Conservation (phyloP, 2,329 filamentous ascomycete genomes). For the Pseudogymnoascus sp. region DNA sequence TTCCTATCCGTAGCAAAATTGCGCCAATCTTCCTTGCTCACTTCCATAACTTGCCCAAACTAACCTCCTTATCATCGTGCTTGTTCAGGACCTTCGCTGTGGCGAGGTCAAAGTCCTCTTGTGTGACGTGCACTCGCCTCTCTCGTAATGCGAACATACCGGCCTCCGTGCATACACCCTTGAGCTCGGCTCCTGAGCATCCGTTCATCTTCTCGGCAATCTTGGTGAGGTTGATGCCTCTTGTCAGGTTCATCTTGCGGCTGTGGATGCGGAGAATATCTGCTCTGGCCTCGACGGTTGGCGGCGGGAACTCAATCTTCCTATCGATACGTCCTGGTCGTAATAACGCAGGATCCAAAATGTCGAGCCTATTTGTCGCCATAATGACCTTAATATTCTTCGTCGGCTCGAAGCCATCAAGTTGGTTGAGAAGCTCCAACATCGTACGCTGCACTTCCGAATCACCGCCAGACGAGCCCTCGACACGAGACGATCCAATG, state of each 20-base stretch:
- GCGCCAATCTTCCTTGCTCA: conserved; percentile 29
- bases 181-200: conserved; percentile 92
- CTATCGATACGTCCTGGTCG: conserved; percentile 96
- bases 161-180: conserved; percentile 97
- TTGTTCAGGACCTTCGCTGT: conserved; percentile 99
- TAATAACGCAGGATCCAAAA: conserved; percentile 87
- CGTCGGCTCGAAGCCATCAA: conserved; percentile 96
- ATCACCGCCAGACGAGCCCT: conserved; percentile 89
- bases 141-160: conserved; percentile 97
- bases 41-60: conserved; percentile 80
- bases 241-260: conserved; percentile 95
- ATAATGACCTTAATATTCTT: conserved; percentile 99
- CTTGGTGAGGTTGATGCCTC: conserved; percentile 95
- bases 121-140: conserved; percentile 92
- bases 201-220: conserved; percentile 99
- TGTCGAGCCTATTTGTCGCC: conserved; percentile 97
- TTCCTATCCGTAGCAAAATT: not conserved
- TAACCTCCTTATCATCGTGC: conserved; percentile 96
- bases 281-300: conserved; percentile 89
- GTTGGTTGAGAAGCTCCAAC: conserved; percentile 95
- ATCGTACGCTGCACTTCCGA: conserved; percentile 98
- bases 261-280: conserved; percentile 98
- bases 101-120: conserved; percentile 97
- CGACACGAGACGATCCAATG: conserved; percentile 93
- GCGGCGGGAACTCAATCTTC: conserved; percentile 98